A percentile compares a stretch with the other conserved stretches of the same genome.
phyloP scores from a whole-genome alignment of 2,329 filamentous ascomycete species.

The Thelonectria blattea region DNA sequence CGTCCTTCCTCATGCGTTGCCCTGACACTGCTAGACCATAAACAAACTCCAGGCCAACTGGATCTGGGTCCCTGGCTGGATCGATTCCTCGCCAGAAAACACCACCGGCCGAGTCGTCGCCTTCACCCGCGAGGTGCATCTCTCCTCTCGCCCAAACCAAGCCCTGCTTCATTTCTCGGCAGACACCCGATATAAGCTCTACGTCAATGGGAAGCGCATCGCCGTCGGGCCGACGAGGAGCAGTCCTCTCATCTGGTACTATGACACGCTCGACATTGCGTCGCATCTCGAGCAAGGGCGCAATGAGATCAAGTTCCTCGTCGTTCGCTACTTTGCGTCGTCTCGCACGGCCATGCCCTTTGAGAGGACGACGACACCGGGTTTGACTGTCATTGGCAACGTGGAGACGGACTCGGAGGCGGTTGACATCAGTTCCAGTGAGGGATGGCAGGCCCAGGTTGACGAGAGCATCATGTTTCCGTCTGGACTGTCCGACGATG shows the following conservation, averaged over 20 bases:
- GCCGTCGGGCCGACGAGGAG: slow-evolving; percentile 35
- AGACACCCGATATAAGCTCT: slow-evolving; percentile 37
- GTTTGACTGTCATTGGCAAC: slow-evolving; percentile 13
- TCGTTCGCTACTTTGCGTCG: slow-evolving; percentile 23
- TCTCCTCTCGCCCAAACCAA: slow-evolving; percentile 1
- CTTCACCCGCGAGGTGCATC: slow-evolving; percentile 20
- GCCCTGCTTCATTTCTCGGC: slow-evolving; percentile 31
- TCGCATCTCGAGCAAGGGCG: slow-evolving; percentile 24
- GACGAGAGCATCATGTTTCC: slow-evolving; percentile 18
- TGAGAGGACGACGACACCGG: slow-evolving; percentile 20
- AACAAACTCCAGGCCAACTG: slow-evolving; percentile 46
- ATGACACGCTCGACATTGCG: slow-evolving; percentile 33
- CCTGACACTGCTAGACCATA: slow-evolving; percentile 35
- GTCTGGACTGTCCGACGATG: slow-evolving; percentile 16
- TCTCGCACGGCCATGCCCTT: slow-evolving; percentile 23
- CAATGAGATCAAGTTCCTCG: slow-evolving; percentile 25
- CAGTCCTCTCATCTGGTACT: slow-evolving; percentile 34
- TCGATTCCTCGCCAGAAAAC: slow-evolving; percentile 19
- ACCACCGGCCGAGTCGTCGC: slow-evolving; percentile 27
- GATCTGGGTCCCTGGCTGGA: slow-evolving; percentile 45
- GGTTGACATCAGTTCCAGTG: slow-evolving; percentile 1
- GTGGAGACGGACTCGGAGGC: neutral
- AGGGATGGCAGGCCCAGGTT: slow-evolving; percentile 17
- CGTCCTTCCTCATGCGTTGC: neutral
- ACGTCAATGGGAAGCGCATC: slow-evolving; percentile 29